Evolutionary conservation across 768 basidiomycete species (phyloP).

Genomic region (Xanthoconium stramineum): DNA sequence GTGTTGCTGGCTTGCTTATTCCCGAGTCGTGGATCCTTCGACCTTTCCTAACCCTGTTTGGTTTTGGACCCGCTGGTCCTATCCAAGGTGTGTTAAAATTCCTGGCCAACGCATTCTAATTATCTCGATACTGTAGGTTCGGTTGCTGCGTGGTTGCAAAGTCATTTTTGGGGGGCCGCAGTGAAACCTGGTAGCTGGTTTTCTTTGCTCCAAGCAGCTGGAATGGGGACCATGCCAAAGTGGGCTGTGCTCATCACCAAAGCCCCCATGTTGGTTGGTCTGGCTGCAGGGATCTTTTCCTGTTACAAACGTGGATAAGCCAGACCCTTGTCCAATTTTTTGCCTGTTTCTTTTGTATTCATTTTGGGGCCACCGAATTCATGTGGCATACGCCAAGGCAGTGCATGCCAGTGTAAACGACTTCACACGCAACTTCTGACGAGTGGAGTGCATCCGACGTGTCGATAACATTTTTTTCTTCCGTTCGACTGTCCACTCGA

Average conservation of each 20-base stretch:
- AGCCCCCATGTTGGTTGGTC: neutral
- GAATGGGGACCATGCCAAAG: neutral
- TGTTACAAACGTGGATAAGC: neutral
- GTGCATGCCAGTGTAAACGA: too few relatives aligned
- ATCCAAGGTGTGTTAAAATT: slow-evolving; percentile 2
- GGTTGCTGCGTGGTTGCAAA: neutral
- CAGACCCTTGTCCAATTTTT: neutral
- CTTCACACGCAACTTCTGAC: too few relatives aligned
- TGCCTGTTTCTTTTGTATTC: too few relatives aligned
- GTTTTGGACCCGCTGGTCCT: slow-evolving; percentile 14
- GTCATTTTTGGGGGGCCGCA: neutral
- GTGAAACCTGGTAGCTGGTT: neutral
- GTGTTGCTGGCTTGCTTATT: slow-evolving; percentile 4
- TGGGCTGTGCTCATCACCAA: neutral
- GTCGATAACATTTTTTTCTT: too few relatives aligned
- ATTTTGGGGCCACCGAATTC: too few relatives aligned
- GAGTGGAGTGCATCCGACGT: too few relatives aligned
- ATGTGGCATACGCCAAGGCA: too few relatives aligned
- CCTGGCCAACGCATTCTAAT: neutral
- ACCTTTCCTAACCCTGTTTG: slow-evolving; percentile 7
- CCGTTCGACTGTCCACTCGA: too few relatives aligned
- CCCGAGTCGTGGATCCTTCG: slow-evolving; percentile 10
- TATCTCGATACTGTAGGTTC: neutral
- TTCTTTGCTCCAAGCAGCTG: neutral
- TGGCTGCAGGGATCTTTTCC: neutral